Evolutionary conservation across 495 filamentous ascomycete species (phyloP).

Genomic region (Trichoderma orchidacearum): DNA sequence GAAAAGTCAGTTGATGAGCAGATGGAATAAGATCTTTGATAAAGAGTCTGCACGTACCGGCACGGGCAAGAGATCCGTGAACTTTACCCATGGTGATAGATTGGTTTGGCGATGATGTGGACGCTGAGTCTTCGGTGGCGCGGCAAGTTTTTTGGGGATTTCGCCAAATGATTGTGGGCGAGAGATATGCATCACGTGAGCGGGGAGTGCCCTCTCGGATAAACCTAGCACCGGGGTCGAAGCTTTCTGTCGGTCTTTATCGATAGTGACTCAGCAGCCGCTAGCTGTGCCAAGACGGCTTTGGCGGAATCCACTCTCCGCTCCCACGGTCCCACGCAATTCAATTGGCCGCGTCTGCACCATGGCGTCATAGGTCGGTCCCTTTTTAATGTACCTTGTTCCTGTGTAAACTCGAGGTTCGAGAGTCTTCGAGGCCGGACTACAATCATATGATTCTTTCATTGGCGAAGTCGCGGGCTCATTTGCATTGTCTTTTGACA

Average conservation of each 20-base stretch:
- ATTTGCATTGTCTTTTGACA: no score
- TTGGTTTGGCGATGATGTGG: slow-evolving; percentile 11
- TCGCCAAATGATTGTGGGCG: slow-evolving; percentile 1
- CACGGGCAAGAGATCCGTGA: slow-evolving; percentile 88
- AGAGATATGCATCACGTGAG: not conserved
- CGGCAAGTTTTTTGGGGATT: slow-evolving; percentile 1
- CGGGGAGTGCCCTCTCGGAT: slow-evolving; percentile 1
- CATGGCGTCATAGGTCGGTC: not conserved
- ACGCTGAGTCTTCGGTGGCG: not conserved
- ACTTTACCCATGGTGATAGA: slow-evolving; percentile 73
- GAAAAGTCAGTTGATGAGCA: slow-evolving; percentile 1
- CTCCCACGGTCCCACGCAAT: not conserved
- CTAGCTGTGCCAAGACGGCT: not conserved
- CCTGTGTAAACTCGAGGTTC: no score
- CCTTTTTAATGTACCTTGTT: no score
- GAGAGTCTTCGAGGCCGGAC: no score
- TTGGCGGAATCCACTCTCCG: not conserved
- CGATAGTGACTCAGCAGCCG: not conserved
- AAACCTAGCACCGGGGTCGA: not conserved
- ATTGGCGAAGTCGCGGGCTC: no score
- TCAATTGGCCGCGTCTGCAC: not conserved
- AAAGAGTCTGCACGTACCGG: slow-evolving; percentile 37
- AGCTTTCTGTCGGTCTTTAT: not conserved
- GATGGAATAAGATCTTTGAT: not conserved
- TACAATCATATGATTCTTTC: no score